Percentiles rank a stretch among this genome's conserved stretches.
phyloP scores from a whole-genome alignment of 2,329 filamentous ascomycete species.

The Diaporthe capsici region DNA sequence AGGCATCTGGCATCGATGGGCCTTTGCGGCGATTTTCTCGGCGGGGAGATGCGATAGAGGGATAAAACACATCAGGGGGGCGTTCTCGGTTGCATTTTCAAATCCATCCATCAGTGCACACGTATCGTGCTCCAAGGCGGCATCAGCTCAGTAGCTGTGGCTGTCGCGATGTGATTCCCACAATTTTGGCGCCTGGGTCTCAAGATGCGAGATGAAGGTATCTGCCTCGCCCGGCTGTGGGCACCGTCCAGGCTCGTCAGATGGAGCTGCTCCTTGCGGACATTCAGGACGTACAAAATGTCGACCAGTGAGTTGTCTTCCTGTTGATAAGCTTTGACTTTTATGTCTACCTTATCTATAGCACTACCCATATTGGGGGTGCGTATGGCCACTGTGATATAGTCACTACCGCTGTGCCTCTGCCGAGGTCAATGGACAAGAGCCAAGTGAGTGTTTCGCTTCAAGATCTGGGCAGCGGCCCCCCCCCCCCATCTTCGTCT shows the following conservation, averaged over 20 bases:
- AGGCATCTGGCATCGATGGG: constrained; percentile 12
- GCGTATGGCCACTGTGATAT: not conserved
- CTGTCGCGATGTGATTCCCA: not conserved
- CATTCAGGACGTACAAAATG: not conserved
- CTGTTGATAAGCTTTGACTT: not conserved
- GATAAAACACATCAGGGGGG: constrained; percentile 27
- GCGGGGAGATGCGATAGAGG: constrained; percentile 15
- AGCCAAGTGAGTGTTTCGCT: no score
- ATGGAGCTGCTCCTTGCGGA: not conserved
- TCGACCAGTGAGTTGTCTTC: not conserved
- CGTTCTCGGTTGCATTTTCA: constrained; percentile 29
- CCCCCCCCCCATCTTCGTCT: no score
- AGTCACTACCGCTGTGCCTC: not conserved
- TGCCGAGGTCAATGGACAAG: not conserved
- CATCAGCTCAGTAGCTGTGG: not conserved
- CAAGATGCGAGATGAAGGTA: not conserved
- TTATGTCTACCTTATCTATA: not conserved
- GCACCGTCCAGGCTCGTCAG: not conserved
- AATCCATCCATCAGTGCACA: constrained; percentile 42
- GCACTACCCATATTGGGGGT: not conserved
- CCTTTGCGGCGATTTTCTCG: no score
- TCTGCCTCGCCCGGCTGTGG: not conserved
- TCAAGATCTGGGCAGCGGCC: no score
- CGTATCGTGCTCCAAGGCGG: not conserved
- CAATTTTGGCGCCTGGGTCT: not conserved